A percentile compares a stretch with the other conserved stretches of the same genome.
Evolutionary conservation across 2,329 filamentous ascomycete genomes (phyloP).

Genomic region (Talaromyces sp.): DNA sequence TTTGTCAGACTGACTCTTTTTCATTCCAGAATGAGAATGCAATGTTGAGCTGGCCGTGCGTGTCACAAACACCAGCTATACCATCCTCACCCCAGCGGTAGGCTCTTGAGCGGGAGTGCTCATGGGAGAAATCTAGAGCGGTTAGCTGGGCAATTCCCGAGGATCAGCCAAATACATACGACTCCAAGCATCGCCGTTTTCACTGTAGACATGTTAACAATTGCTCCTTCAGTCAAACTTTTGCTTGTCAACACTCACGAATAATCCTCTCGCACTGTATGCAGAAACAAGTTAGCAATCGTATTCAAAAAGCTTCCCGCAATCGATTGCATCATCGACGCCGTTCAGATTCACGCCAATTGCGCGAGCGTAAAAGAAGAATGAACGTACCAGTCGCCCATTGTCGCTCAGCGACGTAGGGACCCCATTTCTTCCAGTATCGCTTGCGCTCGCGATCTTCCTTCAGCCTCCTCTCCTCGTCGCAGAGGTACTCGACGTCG

Average conservation of each 20-base stretch:
- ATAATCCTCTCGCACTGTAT: constrained; percentile 83
- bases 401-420: constrained; percentile 89
- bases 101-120: constrained; percentile 80
- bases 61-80: constrained; percentile 92
- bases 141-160: not conserved
- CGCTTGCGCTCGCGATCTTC: constrained; percentile 78
- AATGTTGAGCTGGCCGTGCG: constrained; percentile 86
- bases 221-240: not conserved
- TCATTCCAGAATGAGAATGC: constrained; percentile 98
- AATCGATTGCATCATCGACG: not conserved
- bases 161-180: constrained; percentile 50
- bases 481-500: constrained; percentile 78
- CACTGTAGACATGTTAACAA: constrained; percentile 45
- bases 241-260: constrained; percentile 49
- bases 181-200: constrained; percentile 90
- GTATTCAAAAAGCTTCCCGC: not conserved
- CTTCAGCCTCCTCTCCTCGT: constrained; percentile 85
- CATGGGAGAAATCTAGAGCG: constrained; percentile 81
- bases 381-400: constrained; percentile 77
- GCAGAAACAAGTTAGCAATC: not conserved
- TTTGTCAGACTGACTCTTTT: constrained; percentile 64
- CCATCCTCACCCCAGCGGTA: constrained; percentile 97
- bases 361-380: constrained; percentile 4
- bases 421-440: constrained; percentile 99
- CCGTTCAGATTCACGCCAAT: not conserved